Percentiles rank a stretch among this genome's conserved stretches.
phyloP scores from a whole-genome alignment of 306 rosid genomes.

The Vachellia collinsii region DNA sequence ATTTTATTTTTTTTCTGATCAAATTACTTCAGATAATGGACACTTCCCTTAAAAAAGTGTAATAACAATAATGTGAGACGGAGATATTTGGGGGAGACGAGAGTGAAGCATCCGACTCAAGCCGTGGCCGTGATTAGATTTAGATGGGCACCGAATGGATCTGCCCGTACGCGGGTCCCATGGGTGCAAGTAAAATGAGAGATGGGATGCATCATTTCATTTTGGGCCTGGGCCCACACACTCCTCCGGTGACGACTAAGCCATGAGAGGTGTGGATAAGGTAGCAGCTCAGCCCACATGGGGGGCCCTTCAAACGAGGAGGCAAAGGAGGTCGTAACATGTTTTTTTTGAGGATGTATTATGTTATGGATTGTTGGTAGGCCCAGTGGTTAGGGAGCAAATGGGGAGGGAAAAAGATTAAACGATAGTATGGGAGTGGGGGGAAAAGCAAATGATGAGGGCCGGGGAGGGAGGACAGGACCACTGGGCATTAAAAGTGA shows the following conservation, averaged over 20 bases:
- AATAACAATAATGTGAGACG: not conserved
- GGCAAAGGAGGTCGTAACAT: not conserved
- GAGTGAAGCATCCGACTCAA: not conserved
- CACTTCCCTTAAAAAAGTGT: not conserved
- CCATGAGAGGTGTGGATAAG: not conserved
- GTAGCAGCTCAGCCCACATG: not conserved
- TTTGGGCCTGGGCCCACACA: constrained; percentile 26
- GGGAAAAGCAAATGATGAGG: too few species aligned
- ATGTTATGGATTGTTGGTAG: not conserved
- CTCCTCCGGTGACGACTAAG: too few species aligned
- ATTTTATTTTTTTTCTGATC: not conserved
- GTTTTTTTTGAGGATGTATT: not conserved
- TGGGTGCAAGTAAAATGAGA: not conserved
- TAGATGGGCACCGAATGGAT: not conserved
- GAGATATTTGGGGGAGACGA: not conserved
- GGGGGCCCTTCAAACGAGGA: not conserved
- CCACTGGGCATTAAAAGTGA: too few species aligned
- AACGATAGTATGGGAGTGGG: too few species aligned
- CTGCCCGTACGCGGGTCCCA: constrained; percentile 27
- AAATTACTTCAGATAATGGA: not conserved
- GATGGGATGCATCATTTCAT: not conserved
- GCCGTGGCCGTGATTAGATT: not conserved
- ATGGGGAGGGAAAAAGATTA: not conserved
- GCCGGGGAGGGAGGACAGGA: too few species aligned
- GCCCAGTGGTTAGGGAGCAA: not conserved